Evolutionary conservation across 805 yeast genomes (phyloP).

Genomic region (Zygotorulaspora chibaensis): DNA sequence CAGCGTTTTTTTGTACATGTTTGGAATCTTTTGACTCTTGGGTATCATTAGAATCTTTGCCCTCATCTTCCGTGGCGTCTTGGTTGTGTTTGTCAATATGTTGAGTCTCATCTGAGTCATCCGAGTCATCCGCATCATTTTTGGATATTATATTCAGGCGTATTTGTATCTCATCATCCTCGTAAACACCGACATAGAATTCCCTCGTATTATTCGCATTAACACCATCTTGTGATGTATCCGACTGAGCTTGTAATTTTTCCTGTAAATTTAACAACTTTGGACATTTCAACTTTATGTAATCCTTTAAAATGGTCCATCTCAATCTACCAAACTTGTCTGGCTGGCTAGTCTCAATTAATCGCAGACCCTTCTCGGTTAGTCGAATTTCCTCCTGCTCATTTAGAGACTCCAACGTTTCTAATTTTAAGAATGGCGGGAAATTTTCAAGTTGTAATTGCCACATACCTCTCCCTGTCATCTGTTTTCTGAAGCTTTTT

Average conservation of each 20-base stretch:
- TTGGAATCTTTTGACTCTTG: conserved; percentile 12
- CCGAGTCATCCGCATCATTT: neutral
- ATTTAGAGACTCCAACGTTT: conserved; percentile 15
- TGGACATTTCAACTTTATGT: conserved; percentile 33
- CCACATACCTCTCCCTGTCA: conserved; percentile 35
- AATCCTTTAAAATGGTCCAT: conserved; percentile 40
- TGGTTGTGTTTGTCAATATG: neutral
- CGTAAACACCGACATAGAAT: conserved; percentile 36
- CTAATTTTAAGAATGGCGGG: conserved; percentile 33
- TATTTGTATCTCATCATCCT: conserved; percentile 23
- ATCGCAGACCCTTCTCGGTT: conserved; percentile 6
- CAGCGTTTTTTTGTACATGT: conserved; percentile 21
- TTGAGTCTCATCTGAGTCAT: neutral
- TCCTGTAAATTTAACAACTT: conserved; percentile 21
- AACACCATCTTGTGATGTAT: conserved; percentile 6
- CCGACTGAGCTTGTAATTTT: conserved; percentile 1
- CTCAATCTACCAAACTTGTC: conserved; percentile 30
- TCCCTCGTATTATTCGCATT: conserved; percentile 28
- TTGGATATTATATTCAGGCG: conserved; percentile 9
- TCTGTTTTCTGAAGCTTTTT: conserved; percentile 32
- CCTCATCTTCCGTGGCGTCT: neutral
- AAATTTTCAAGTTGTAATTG: conserved; percentile 31
- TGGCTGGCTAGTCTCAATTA: conserved; percentile 21
- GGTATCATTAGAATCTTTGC: conserved; percentile 8
- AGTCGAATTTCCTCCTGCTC: conserved; percentile 6